These are phyloP conservation scores for Ceratobasidium papillatum DNA, from an alignment of 1,284 basidiomycete genomes.

Conservation along the genomic window DNA sequence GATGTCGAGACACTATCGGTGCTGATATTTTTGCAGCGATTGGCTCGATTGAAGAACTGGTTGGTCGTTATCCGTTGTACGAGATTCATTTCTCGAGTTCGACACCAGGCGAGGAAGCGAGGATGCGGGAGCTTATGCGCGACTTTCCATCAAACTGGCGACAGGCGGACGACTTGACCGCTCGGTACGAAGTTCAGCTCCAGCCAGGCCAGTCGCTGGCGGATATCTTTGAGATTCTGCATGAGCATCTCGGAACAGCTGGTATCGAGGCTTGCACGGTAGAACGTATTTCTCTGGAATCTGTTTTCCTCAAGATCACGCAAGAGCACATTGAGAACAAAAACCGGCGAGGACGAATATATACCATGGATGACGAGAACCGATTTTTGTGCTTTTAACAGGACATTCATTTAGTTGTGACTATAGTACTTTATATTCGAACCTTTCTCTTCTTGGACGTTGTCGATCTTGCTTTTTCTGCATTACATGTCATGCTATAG, in stretches of 20 bases:
- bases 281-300: conserved; percentile 73
- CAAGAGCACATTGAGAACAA: conserved; percentile 21
- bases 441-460: conserved; percentile 10
- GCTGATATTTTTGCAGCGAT: conserved; percentile 57
- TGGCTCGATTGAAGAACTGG: conserved; percentile 71
- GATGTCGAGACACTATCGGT: neutral
- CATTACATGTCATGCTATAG: conserved; percentile 21
- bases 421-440: neutral
- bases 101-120: conserved; percentile 64
- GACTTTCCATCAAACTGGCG: conserved; percentile 65
- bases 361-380: neutral
- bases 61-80: conserved; percentile 73
- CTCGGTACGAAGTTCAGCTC: conserved; percentile 80
- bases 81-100: conserved; percentile 80
- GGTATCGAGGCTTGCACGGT: conserved; percentile 64
- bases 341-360: conserved; percentile 11
- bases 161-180: conserved; percentile 77
- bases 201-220: conserved; percentile 38
- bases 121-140: conserved; percentile 66
- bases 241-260: conserved; percentile 60
- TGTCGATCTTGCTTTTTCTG: neutral
- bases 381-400: conserved; percentile 6
- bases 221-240: conserved; percentile 41
- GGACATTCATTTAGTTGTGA: neutral
- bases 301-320: conserved; percentile 70